Conservation (phyloP, 495 filamentous ascomycete genomes). For the Lasiosphaeria miniovina region DNA sequence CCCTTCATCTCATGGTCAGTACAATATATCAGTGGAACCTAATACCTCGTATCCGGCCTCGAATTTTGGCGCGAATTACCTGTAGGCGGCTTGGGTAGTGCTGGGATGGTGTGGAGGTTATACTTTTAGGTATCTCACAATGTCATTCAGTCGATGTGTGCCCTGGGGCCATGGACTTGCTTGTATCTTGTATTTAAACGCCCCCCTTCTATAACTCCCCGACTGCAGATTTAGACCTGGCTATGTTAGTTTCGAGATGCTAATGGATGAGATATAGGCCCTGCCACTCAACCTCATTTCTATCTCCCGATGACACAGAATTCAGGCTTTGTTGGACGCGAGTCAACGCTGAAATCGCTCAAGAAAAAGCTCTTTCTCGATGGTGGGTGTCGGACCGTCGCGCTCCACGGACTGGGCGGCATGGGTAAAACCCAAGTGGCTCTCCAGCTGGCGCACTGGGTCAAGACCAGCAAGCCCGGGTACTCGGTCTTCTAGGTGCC, state of each 20-base stretch:
- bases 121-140: no score
- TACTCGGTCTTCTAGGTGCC: constrained; percentile 53
- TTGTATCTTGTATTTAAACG: background rate
- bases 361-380: constrained; percentile 17
- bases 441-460: constrained; percentile 44
- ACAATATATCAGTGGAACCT: background rate
- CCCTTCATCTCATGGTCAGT: background rate
- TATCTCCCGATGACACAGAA: constrained; percentile 28
- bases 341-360: constrained; percentile 24
- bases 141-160: no score
- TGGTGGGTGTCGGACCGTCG: constrained; percentile 19
- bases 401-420: constrained; percentile 46
- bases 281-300: background rate
- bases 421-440: constrained; percentile 54
- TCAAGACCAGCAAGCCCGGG: constrained; percentile 29
- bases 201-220: background rate
- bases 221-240: background rate
- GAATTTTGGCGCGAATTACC: no score
- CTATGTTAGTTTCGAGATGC: background rate
- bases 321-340: constrained; percentile 31
- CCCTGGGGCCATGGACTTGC: no score
- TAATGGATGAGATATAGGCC: background rate
- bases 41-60: background rate
- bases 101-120: no score
- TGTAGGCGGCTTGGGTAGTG: background rate